Base-by-base conservation (phyloP, 345 rosid genomes). In the Citrus glauca region DNA sequence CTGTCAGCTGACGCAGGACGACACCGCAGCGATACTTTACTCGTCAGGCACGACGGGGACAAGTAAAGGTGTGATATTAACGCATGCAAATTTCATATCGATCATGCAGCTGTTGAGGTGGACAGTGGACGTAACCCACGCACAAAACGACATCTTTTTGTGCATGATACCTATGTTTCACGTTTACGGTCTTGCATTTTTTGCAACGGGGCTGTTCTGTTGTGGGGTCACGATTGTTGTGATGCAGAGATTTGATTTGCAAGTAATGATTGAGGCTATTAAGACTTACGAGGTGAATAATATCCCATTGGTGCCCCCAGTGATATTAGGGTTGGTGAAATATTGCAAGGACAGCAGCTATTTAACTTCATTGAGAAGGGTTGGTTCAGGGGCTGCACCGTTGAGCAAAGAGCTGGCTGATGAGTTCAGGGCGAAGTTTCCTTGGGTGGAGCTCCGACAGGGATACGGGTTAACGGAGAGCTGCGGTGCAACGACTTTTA, bases 11-110 rank as follows among this genome's bases (percentile, higher is more conserved):
- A 73, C 63, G 16, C 94, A 89, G 71, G 42, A 85, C 0, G 91
- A 91, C 75, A 88, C 87, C 4, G 92, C 92, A 0, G 89, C 94
- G 8, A 61, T 91, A 33, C 82, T 89, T 3, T 91, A 89, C 82
- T 91, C 91, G 24, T 91, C 94, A n/a, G 94, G 91, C 17, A 91
- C 94, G 17, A 87, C 92, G 0, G 92, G 94, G 13, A 79, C 79
- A 11, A 91, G 91, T 80, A 91, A 91, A 76, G 94, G 94, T 2
- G 91, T 91, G 27, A 55, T 91, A 40, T 63, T 89, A 53, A 88
- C 91, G 0, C 94, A 89, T 71, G 72, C 84, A 4, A 91, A 91
- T 66, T 89, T 91, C 68, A 79, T 91, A 71, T 50, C 91, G 24
- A 57, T 81, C 22, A 63, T 79, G 71, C 66, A 84, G 13, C 76